Percentiles rank a stretch among this genome's conserved stretches.
Conservation (phyloP, 306 rosid genomes). For the Sesbania bispinosa region DNA sequence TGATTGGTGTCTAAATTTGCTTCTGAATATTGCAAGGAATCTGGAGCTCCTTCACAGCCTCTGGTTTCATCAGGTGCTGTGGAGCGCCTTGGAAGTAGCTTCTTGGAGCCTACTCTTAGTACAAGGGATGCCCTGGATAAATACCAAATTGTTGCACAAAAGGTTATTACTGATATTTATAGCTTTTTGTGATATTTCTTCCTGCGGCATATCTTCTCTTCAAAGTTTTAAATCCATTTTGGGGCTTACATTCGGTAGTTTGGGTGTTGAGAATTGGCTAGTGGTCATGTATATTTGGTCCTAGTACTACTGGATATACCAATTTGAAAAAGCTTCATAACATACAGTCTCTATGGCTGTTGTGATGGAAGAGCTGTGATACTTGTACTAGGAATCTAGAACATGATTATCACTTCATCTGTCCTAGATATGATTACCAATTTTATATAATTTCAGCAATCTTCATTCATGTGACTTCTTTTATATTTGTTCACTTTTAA, state of each 20-base stretch:
- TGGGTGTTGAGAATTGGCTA: background rate
- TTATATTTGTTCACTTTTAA: background rate
- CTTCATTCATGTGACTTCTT: background rate
- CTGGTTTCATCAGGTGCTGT: constrained; percentile 53
- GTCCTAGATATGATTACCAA: background rate
- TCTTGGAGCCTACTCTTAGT: constrained; percentile 73
- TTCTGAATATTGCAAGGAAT: constrained; percentile 54
- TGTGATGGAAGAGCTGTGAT: constrained; percentile 1
- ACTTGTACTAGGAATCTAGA: background rate
- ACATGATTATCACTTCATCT: background rate
- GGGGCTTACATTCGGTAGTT: background rate
- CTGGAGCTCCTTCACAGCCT: constrained; percentile 72
- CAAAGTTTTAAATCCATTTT: background rate
- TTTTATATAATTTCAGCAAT: constrained; percentile 2
- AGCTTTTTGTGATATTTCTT: constrained; percentile 1
- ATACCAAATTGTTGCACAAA: constrained; percentile 81
- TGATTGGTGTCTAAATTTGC: constrained; percentile 24
- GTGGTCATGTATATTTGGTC: background rate
- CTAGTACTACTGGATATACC: background rate
- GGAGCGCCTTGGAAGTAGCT: constrained; percentile 72
- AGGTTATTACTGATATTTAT: constrained; percentile 46
- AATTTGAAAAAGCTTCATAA: background rate
- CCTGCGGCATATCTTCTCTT: background rate
- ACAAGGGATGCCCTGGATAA: constrained; percentile 95
- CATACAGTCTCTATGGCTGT: background rate